Percentiles rank a stretch among this genome's conserved stretches.
Evolutionary conservation across 495 filamentous ascomycete species (phyloP).

Genomic region (Hypomontagnella monticulosa): DNA sequence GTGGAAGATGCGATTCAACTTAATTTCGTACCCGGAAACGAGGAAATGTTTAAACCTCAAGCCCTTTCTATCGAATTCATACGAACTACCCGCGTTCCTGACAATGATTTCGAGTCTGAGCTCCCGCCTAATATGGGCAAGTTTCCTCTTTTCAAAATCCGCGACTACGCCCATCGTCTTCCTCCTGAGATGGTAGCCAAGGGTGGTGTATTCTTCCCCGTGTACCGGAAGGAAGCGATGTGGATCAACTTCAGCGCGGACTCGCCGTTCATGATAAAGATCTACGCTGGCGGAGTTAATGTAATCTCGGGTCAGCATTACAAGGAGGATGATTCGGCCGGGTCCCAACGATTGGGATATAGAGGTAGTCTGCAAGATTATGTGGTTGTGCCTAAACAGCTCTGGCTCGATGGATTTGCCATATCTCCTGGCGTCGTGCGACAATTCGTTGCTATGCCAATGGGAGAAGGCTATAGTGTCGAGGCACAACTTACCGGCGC

Average conservation of each 20-base stretch:
- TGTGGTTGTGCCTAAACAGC: constrained; percentile 55
- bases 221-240: constrained; percentile 59
- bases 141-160: constrained; percentile 55
- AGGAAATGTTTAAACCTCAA: neutral
- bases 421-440: constrained; percentile 44
- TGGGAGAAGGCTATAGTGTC: constrained; percentile 57
- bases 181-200: constrained; percentile 49
- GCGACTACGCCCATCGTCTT: constrained; percentile 43
- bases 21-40: neutral
- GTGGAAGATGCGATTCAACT: neutral
- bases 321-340: constrained; percentile 29
- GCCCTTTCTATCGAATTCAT: constrained; percentile 36
- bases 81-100: constrained; percentile 58
- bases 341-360: neutral
- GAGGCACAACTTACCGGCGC: constrained; percentile 59
- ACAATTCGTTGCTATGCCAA: constrained; percentile 58
- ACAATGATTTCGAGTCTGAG: constrained; percentile 45
- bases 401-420: constrained; percentile 60
- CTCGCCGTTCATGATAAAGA: constrained; percentile 53
- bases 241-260: constrained; percentile 53
- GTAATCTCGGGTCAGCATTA: constrained; percentile 55
- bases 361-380: constrained; percentile 58
- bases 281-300: constrained; percentile 60
- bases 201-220: constrained; percentile 57
- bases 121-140: constrained; percentile 51